These are phyloP conservation scores for Blastobotrys apis DNA, from an alignment of 1,139 yeast species.

Conservation along the genomic window DNA sequence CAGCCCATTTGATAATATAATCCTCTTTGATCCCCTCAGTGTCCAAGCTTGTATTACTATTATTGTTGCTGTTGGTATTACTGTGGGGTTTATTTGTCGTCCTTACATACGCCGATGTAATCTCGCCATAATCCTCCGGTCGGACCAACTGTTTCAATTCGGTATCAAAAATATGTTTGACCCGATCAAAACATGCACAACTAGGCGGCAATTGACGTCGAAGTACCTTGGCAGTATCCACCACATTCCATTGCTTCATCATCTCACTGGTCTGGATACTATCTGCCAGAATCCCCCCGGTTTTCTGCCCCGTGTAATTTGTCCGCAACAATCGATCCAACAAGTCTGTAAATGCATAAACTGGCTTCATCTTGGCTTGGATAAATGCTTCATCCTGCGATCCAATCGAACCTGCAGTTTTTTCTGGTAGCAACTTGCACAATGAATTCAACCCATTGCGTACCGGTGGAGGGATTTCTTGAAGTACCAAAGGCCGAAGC, in stretches of 20 bases:
- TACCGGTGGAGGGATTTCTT: slow-evolving; percentile 57
- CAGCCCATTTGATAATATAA: slow-evolving; percentile 36
- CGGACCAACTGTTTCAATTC: slow-evolving; percentile 44
- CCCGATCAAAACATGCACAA: slow-evolving; percentile 18
- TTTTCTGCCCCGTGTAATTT: slow-evolving; percentile 56
- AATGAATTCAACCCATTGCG: slow-evolving; percentile 36
- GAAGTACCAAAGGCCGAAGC: slow-evolving; percentile 63
- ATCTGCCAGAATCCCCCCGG: slow-evolving; percentile 48
- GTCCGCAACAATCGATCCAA: slow-evolving; percentile 56
- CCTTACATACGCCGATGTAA: slow-evolving; percentile 7
- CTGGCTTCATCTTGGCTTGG: slow-evolving; percentile 50
- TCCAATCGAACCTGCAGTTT: slow-evolving; percentile 29
- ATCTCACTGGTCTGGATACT: slow-evolving; percentile 47
- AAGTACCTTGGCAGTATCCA: slow-evolving; percentile 48
- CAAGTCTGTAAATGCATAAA: slow-evolving; percentile 53
- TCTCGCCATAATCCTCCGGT: slow-evolving; percentile 8
- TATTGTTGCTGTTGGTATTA: neutral
- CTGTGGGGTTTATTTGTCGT: neutral
- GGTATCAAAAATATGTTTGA: slow-evolving; percentile 40
- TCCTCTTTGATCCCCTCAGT: slow-evolving; percentile 8
- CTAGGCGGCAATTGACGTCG: slow-evolving; percentile 42
- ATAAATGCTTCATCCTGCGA: slow-evolving; percentile 52
- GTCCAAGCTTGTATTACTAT: too few species aligned
- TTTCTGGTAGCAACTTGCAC: slow-evolving; percentile 31
- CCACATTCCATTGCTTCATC: slow-evolving; percentile 57